Evolutionary conservation across 2,329 filamentous ascomycete species (phyloP).

Genomic region (Ophiosphaerella narmari): DNA sequence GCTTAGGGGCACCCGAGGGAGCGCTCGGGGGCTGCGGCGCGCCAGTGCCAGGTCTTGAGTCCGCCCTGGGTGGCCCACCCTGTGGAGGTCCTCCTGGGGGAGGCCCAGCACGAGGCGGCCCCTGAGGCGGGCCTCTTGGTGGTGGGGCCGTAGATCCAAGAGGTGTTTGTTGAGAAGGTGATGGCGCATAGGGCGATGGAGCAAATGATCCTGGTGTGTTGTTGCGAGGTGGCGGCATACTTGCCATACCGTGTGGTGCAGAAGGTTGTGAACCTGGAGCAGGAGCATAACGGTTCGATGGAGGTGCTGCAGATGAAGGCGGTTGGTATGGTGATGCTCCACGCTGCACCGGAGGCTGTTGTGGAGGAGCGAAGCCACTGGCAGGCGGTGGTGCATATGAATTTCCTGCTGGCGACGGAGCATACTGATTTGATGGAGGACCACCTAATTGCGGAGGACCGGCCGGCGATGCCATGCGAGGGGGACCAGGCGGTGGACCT

Average conservation of each 20-base stretch:
- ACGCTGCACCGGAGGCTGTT: constrained; percentile 67
- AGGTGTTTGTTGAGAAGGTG: constrained; percentile 39
- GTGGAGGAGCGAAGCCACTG: constrained; percentile 52
- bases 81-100: constrained; percentile 43
- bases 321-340: constrained; percentile 86
- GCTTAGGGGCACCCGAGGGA: constrained; percentile 62
- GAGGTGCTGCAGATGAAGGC: constrained; percentile 70
- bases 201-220: constrained; percentile 50
- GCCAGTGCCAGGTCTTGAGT: constrained; percentile 53
- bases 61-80: constrained; percentile 46
- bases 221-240: constrained; percentile 47
- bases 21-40: constrained; percentile 52
- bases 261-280: constrained; percentile 62
- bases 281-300: constrained; percentile 66
- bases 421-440: constrained; percentile 64
- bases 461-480: constrained; percentile 67
- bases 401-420: constrained; percentile 56
- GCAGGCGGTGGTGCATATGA: constrained; percentile 63
- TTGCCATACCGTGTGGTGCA: constrained; percentile 39
- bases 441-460: constrained; percentile 51
- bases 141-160: constrained; percentile 51
- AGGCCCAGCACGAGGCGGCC: constrained; percentile 53
- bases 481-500: constrained; percentile 57
- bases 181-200: constrained; percentile 44
- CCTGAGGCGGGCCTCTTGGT: constrained; percentile 41